A percentile compares a stretch with the other conserved stretches of the same genome.
phyloP scores from a whole-genome alignment of 345 rosid species.

The Lepidium didymum region DNA sequence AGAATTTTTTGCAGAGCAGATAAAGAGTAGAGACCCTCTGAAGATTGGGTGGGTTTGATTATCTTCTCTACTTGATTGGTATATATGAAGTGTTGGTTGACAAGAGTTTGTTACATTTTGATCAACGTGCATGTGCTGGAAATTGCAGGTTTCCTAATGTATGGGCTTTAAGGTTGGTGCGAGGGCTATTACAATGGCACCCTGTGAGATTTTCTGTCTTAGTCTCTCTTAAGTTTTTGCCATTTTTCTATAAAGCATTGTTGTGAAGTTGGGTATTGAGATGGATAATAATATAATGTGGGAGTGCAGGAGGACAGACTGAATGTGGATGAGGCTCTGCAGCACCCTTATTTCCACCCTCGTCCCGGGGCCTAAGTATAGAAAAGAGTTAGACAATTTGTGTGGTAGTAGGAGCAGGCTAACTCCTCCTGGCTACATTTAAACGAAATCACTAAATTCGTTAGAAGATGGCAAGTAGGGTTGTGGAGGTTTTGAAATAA shows the following conservation, averaged over 20 bases:
- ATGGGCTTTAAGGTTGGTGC: slow-evolving; percentile 82
- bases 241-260: background rate
- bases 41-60: slow-evolving; percentile 56
- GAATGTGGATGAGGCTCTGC: slow-evolving; percentile 65
- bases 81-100: background rate
- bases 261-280: background rate
- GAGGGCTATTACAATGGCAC: slow-evolving; percentile 72
- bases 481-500: background rate
- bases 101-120: background rate
- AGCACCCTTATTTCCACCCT: slow-evolving; percentile 75
- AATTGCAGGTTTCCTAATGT: slow-evolving; percentile 66
- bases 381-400: background rate
- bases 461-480: background rate
- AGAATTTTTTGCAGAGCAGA: slow-evolving; percentile 65
- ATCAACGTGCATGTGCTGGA: background rate
- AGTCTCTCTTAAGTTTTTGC: background rate
- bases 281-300: background rate
- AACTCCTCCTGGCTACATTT: background rate
- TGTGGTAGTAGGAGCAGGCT: background rate
- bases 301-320: slow-evolving; percentile 56
- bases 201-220: slow-evolving; percentile 48
- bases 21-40: slow-evolving; percentile 87
- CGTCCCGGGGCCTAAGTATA: slow-evolving; percentile 17
- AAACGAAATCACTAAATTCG: background rate
- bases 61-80: background rate